Conservation (phyloP, 768 basidiomycete genomes). For the Phanerochaete sordida region DNA sequence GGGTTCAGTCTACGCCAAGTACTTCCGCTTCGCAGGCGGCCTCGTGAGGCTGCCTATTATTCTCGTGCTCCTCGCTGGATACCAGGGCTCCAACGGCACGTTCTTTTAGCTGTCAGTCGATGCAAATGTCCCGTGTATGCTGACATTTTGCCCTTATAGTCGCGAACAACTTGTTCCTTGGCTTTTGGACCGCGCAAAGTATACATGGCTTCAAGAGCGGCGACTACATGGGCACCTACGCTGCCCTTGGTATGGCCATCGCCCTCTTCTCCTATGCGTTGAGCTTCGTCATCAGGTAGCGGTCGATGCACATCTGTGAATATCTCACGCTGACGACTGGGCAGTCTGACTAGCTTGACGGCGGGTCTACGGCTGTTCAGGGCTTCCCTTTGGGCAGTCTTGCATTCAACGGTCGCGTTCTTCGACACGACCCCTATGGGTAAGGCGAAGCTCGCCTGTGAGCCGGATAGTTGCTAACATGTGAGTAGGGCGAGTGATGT, state of each 20-base stretch:
- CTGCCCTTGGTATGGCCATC: constrained; percentile 42
- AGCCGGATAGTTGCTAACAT: neutral
- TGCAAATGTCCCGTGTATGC: neutral
- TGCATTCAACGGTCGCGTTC: constrained; percentile 61
- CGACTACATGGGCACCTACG: constrained; percentile 63
- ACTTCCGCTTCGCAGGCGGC: constrained; percentile 34
- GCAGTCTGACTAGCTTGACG: constrained; percentile 19
- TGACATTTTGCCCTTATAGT: constrained; percentile 29
- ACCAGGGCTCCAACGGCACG: constrained; percentile 49
- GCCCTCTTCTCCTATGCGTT: constrained; percentile 50
- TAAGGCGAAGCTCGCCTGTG: constrained; percentile 17
- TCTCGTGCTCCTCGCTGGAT: constrained; percentile 38
- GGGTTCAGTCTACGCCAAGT: constrained; percentile 31
- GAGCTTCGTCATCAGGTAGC: constrained; percentile 50
- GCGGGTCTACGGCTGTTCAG: constrained; percentile 48
- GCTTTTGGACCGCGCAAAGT: constrained; percentile 64
- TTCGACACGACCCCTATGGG: constrained; percentile 74
- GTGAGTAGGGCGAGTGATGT: constrained; percentile 48
- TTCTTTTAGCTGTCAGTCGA: neutral
- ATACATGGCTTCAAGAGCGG: constrained; percentile 54
- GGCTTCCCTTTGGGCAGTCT: constrained; percentile 49
- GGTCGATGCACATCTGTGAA: too few relatives aligned
- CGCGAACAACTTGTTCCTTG: constrained; percentile 63
- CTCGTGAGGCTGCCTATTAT: constrained; percentile 38
- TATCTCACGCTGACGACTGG: neutral